Evolutionary conservation across 2,329 filamentous ascomycete genomes (phyloP).

Genomic region (Boeremia lycopersici): DNA sequence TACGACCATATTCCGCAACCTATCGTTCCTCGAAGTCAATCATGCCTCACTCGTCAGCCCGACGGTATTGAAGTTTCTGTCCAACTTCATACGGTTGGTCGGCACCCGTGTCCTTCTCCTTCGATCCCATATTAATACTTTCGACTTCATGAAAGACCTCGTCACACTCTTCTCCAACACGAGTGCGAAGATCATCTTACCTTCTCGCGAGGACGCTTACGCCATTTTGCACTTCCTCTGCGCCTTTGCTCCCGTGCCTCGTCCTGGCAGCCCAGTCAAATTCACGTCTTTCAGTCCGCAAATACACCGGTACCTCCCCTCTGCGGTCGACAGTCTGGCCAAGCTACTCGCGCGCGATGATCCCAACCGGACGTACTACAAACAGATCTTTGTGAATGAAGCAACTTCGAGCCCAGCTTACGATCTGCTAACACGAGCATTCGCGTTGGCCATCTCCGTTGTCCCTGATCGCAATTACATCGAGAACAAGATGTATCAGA

Average conservation of each 20-base stretch:
- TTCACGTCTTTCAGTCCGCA: conserved; percentile 82
- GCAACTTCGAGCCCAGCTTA: conserved; percentile 67
- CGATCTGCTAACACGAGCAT: conserved; percentile 84
- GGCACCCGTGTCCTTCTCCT: conserved; percentile 89
- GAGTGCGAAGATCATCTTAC: conserved; percentile 77
- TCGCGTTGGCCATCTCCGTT: conserved; percentile 83
- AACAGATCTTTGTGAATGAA: conserved; percentile 78
- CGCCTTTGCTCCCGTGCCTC: conserved; percentile 82
- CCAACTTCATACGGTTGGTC: conserved; percentile 81
- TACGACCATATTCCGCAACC: conserved; percentile 88
- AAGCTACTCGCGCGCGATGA: conserved; percentile 93
- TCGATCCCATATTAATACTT: conserved; percentile 78
- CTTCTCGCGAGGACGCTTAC: conserved; percentile 83
- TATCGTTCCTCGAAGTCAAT: conserved; percentile 85
- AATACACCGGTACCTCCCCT: conserved; percentile 84
- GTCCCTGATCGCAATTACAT: conserved; percentile 71
- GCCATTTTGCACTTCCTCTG: conserved; percentile 88
- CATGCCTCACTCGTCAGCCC: conserved; percentile 76
- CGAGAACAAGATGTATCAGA: conserved; percentile 51
- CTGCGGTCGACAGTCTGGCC: conserved; percentile 86
- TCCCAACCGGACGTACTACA: conserved; percentile 86
- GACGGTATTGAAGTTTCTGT: conserved; percentile 80
- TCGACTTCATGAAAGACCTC: conserved; percentile 97
- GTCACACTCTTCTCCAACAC: conserved; percentile 90
- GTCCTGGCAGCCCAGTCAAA: conserved; percentile 67